A percentile compares a stretch with the other conserved stretches of the same genome.
These are phyloP conservation scores for Fusarium udum DNA, from an alignment of 2,329 filamentous ascomycete species.

Conservation along the genomic window DNA sequence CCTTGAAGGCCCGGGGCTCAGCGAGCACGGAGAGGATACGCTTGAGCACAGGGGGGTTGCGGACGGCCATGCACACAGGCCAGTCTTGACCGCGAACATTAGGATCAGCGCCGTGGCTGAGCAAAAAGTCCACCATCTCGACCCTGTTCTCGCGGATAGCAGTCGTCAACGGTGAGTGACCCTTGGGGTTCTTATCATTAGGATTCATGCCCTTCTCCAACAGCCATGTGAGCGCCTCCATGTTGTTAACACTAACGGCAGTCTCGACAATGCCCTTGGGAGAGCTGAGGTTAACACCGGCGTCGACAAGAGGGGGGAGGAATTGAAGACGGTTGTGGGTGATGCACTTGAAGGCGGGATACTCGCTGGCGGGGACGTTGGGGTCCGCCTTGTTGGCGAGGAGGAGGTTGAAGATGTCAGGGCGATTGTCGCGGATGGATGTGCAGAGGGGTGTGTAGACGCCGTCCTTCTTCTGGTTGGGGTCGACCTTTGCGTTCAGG, in stretches of 20 bases:
- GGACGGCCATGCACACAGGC: conserved; percentile 76
- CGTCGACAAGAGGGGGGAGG: conserved; percentile 66
- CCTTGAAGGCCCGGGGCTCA: conserved; percentile 70
- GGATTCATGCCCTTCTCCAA: conserved; percentile 67
- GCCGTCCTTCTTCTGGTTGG: conserved; percentile 70
- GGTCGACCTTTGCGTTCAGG: conserved; percentile 66
- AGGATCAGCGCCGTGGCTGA: conserved; percentile 68
- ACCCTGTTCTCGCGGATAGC: conserved; percentile 69
- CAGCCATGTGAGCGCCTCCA: conserved; percentile 68
- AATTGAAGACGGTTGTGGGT: conserved; percentile 71
- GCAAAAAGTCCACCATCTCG: conserved; percentile 68
- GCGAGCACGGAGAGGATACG: conserved; percentile 66
- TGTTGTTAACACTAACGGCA: conserved; percentile 69
- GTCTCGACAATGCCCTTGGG: conserved; percentile 74
- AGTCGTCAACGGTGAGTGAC: conserved; percentile 70
- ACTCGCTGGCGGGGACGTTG: conserved; percentile 70
- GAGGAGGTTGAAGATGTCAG: conserved; percentile 69
- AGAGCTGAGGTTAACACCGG: conserved; percentile 66
- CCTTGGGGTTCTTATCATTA: conserved; percentile 67
- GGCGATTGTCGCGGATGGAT: conserved; percentile 72
- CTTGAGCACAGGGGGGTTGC: conserved; percentile 66
- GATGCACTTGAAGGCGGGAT: conserved; percentile 74
- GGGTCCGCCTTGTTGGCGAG: conserved; percentile 67
- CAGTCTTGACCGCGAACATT: conserved; percentile 73
- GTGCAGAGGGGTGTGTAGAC: conserved; percentile 75